These are phyloP conservation scores for Scenedesmus sp. DNA, from an alignment of 163 green algal genomes.

Conservation along the genomic window DNA sequence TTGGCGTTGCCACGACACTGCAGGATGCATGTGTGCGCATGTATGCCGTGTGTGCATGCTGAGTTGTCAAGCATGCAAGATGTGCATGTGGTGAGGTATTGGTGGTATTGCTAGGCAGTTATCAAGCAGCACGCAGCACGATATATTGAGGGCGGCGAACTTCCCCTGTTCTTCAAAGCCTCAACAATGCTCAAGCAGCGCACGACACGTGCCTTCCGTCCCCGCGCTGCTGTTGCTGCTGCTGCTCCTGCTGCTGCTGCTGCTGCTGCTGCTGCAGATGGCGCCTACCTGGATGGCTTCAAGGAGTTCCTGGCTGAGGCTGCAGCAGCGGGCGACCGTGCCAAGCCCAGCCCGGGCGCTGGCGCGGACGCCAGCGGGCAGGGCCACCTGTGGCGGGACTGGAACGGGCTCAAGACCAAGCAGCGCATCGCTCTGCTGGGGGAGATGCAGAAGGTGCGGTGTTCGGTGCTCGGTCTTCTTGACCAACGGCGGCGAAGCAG, in stretches of 20 bases:
- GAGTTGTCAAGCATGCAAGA: neutral
- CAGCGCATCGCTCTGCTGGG: constrained; percentile 39
- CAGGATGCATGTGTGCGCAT: neutral
- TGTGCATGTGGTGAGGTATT: too few species aligned
- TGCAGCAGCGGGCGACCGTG: constrained; percentile 37
- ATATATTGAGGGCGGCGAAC: too few species aligned
- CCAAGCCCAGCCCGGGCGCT: constrained; percentile 39
- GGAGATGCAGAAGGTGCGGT: constrained; percentile 53
- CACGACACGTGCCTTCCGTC: too few species aligned
- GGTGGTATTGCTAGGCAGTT: too few species aligned
- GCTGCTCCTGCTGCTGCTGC: neutral
- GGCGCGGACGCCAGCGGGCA: constrained; percentile 56
- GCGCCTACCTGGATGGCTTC: constrained; percentile 45
- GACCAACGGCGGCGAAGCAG: too few species aligned
- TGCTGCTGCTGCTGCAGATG: constrained; percentile 30
- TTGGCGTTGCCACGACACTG: neutral
- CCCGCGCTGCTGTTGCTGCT: neutral
- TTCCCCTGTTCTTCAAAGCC: too few species aligned
- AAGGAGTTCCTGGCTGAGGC: constrained; percentile 24
- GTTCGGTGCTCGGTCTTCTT: neutral
- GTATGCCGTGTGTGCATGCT: neutral
- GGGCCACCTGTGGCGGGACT: constrained; percentile 58
- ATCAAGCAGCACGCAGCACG: too few species aligned
- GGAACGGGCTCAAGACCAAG: constrained; percentile 33
- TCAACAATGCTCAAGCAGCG: too few species aligned